Evolutionary conservation across 2,329 filamentous ascomycete species (phyloP).

Genomic region (Fusarium beomiforme): DNA sequence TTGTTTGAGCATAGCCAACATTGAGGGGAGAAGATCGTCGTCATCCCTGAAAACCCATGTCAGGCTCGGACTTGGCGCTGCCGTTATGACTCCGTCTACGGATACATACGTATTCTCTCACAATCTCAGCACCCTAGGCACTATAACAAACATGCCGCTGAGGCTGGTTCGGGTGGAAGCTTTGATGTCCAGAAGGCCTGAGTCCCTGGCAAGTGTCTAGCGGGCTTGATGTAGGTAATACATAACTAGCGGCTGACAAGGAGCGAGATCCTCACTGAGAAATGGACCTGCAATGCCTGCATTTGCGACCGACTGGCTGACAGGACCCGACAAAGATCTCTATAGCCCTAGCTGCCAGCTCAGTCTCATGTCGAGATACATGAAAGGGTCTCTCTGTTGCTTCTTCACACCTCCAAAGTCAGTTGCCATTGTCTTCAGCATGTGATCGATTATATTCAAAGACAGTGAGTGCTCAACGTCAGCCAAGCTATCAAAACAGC

Average conservation of each 20-base stretch:
- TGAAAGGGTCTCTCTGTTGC: not conserved
- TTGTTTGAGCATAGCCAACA: slow-evolving; percentile 24
- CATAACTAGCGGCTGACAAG: slow-evolving; percentile 22
- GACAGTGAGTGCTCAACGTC: not conserved
- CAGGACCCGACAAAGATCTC: slow-evolving; percentile 36
- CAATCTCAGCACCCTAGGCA: not conserved
- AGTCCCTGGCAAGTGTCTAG: slow-evolving; percentile 14
- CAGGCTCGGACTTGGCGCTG: slow-evolving; percentile 23
- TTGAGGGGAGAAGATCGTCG: slow-evolving; percentile 32
- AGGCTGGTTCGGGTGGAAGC: slow-evolving; percentile 27
- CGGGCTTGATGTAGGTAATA: slow-evolving; percentile 12
- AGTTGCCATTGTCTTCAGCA: not conserved
- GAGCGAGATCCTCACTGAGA: slow-evolving; percentile 15
- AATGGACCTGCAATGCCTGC: slow-evolving; percentile 7
- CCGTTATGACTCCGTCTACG: slow-evolving; percentile 2
- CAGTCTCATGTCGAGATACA: not conserved
- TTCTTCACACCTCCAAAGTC: not conserved
- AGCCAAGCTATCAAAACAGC: slow-evolving; percentile 4
- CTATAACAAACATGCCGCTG: slow-evolving; percentile 20
- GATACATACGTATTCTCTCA: slow-evolving; percentile 8
- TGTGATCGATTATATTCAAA: slow-evolving; percentile 3
- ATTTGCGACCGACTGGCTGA: slow-evolving; percentile 18
- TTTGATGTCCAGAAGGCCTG: slow-evolving; percentile 25
- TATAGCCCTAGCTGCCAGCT: slow-evolving; percentile 9
- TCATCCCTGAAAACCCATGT: slow-evolving; percentile 23